Base-by-base conservation (phyloP, 768 basidiomycete genomes). In the Fomitopsis pulvina region DNA sequence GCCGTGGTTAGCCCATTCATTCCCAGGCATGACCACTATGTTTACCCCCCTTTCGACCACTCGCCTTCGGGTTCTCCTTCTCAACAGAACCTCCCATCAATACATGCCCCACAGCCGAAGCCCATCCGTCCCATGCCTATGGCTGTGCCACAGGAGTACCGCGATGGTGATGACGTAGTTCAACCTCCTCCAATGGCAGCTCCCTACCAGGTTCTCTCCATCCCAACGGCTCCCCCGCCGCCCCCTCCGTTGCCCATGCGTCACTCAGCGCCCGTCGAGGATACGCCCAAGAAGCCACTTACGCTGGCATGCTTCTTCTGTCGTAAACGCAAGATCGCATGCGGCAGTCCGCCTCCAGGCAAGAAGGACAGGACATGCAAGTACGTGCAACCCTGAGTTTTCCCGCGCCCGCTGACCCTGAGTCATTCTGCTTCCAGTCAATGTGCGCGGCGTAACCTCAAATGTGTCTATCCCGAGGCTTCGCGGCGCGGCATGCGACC, bases 381-480 rank as follows among this genome's bases (percentile, higher is more conserved):
- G 68, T 69, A 52, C 58, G 68, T 62, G 28, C 8, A 14, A 9
- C 14, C 26, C 21, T 4, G 4, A 29, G 34, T 38, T 26, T 29
- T 44, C 14, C 20, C 4, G 6, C 7, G 41, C 4, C 21, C 41
- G 20, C 41, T 41, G 41, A 41, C 20, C 41, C 3, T 37, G 20
- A 3, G 20, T 48, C 3, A 21, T 11, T 51, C n/a, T n/a, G n/a
- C n/a, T n/a, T n/a, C n/a, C n/a, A 88, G 86, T 64, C 86, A 88
- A 70, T 88, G 86, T 60, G 78, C 78, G 45, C 74, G 83, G 37
- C 79, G 86, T 22, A 77, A 78, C 26, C 76, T 87, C 42, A 77
- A 71, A 50, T 88, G 86, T 62, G 82, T 82, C 58, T 87, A 85
- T 56, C 86, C 86, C 0, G 65, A 71, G 5, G 83, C 83, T 63